Evolutionary conservation across 139 green algal species (phyloP).

Genomic region (Closterium sp.): DNA sequence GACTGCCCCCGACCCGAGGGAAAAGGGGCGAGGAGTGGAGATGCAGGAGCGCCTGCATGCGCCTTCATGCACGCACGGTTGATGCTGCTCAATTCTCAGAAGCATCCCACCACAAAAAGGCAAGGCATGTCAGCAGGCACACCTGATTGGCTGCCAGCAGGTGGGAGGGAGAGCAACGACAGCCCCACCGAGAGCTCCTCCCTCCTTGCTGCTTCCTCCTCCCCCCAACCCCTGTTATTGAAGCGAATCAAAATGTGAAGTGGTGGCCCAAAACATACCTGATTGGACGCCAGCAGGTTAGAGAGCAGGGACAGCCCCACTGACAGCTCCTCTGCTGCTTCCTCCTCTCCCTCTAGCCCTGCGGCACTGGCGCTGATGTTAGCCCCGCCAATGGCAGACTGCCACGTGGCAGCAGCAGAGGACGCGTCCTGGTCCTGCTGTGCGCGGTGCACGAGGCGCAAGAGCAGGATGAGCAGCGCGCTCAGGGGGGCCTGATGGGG

Average conservation of each 20-base stretch:
- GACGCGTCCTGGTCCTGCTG: neutral
- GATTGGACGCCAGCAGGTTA: neutral
- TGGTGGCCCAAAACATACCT: neutral
- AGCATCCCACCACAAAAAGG: no score
- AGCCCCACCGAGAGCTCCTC: neutral
- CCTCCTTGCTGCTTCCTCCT: no score
- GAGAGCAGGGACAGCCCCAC: neutral
- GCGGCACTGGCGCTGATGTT: neutral
- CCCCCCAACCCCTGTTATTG: no score
- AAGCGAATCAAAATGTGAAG: no score
- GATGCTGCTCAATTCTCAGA: no score
- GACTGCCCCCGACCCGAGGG: no score
- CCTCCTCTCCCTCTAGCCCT: neutral
- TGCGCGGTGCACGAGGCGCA: neutral
- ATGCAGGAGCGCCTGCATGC: no score
- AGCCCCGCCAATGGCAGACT: neutral
- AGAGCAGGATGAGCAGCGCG: no score
- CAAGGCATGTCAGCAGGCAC: no score
- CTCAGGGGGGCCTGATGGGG: neutral
- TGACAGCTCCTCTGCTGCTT: neutral
- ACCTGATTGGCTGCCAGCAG: neutral
- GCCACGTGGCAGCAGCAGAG: neutral
- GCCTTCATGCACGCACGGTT: no score
- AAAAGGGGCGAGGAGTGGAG: no score
- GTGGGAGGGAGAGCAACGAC: neutral